Evolutionary conservation across 2,329 filamentous ascomycete genomes (phyloP).

Genomic region (Cordyceps farinosa): DNA sequence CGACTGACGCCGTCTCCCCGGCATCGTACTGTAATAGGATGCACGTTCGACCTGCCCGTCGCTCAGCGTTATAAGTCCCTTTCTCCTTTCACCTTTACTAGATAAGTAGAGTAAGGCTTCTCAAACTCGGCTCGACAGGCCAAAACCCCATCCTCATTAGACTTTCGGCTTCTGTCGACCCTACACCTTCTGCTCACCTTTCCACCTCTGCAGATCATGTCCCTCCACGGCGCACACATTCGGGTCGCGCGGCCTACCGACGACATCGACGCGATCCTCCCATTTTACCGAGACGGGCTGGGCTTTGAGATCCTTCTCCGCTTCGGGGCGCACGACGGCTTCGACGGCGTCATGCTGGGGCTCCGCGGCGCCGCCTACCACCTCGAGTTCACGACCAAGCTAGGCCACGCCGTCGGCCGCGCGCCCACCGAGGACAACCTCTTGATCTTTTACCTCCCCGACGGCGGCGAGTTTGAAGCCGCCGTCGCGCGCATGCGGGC

Average conservation of each 20-base stretch:
- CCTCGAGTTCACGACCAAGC: conserved; percentile 40
- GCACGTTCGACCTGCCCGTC: neutral
- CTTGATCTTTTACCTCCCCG: conserved; percentile 41
- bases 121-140: neutral
- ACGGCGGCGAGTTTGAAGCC: conserved; percentile 26
- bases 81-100: neutral
- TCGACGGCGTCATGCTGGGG: conserved; percentile 42
- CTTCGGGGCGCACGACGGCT: conserved; percentile 37
- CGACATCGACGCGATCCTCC: conserved; percentile 34
- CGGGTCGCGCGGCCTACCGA: conserved; percentile 42
- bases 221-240: conserved; percentile 27
- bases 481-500: conserved; percentile 34
- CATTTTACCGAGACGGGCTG: conserved; percentile 41
- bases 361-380: conserved; percentile 37
- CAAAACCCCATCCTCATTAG: neutral
- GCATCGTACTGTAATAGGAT: neutral
- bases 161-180: neutral
- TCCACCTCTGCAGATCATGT: neutral
- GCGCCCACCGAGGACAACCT: conserved; percentile 43
- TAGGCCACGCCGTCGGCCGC: conserved; percentile 32
- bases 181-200: neutral
- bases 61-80: too few relatives aligned
- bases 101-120: neutral
- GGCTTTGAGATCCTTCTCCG: conserved; percentile 34
- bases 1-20: neutral